Evolutionary conservation across 2,329 filamentous ascomycete species (phyloP).

Genomic region (Colletotrichum navitas): DNA sequence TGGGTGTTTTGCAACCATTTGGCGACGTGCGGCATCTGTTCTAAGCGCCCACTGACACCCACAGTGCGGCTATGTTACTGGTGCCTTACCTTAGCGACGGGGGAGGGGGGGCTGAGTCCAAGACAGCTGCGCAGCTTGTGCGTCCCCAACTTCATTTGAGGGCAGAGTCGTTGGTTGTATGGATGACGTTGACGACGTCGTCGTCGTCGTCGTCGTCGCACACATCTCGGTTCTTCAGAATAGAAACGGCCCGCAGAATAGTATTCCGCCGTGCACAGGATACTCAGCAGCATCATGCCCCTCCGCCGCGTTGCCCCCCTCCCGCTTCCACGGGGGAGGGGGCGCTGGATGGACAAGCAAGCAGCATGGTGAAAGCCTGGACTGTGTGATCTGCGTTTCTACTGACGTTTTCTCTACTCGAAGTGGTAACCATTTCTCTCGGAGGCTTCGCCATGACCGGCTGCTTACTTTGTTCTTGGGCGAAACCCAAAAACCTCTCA

Average conservation of each 20-base stretch:
- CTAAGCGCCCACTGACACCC: constrained; percentile 27
- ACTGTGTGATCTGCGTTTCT: not conserved
- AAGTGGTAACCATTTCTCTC: constrained; percentile 8
- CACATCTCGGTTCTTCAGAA: constrained; percentile 9
- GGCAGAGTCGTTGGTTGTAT: not conserved
- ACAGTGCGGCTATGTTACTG: constrained; percentile 24
- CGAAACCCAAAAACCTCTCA: constrained; percentile 28
- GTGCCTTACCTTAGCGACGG: constrained; percentile 29
- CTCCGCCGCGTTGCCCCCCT: constrained; percentile 5
- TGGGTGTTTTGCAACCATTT: not conserved
- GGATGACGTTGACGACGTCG: not conserved
- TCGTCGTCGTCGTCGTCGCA: not conserved
- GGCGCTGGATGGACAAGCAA: constrained; percentile 14
- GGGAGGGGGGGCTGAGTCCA: constrained; percentile 25
- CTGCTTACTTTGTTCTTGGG: constrained; percentile 1
- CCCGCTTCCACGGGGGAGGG: not conserved
- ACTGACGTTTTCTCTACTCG: not conserved
- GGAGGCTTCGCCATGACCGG: not conserved
- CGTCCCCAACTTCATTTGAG: not conserved
- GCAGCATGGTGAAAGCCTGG: constrained; percentile 28
- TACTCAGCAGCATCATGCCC: not conserved
- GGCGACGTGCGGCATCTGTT: constrained; percentile 3
- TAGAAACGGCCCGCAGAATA: constrained; percentile 31
- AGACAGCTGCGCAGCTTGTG: constrained; percentile 14
- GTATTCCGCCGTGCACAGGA: not conserved